Conservation (phyloP, 2,329 filamentous ascomycete genomes). For the Microsporum canis region DNA sequence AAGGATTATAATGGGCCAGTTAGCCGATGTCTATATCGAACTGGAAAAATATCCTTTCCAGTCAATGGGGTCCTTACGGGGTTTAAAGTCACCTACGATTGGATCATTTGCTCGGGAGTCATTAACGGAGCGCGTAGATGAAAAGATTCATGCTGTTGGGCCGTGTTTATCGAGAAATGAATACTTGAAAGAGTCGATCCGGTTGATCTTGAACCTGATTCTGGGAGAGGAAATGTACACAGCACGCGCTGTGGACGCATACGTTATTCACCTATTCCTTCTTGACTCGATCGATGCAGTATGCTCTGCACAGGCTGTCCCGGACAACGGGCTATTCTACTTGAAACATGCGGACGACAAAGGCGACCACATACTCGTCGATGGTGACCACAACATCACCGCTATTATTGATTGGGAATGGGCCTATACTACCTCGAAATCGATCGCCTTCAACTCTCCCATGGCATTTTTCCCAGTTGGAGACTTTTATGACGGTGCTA, state of each 20-base stretch:
- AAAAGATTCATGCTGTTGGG: constrained; percentile 22
- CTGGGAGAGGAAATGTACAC: constrained; percentile 27
- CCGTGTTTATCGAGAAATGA: constrained; percentile 25
- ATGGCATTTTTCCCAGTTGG: constrained; percentile 31
- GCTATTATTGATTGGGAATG: constrained; percentile 42
- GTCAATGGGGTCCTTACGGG: constrained; percentile 24
- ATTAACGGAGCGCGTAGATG: neutral
- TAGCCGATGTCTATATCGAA: constrained; percentile 33
- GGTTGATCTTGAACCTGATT: constrained; percentile 25
- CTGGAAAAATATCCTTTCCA: constrained; percentile 29
- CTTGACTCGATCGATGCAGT: constrained; percentile 20
- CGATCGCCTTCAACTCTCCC: constrained; percentile 36
- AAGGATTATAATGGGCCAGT: constrained; percentile 28
- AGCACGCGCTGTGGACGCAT: constrained; percentile 21
- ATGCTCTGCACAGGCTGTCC: neutral
- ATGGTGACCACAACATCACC: constrained; percentile 38
- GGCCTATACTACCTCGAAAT: constrained; percentile 25
- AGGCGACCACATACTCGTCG: constrained; percentile 39
- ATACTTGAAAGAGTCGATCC: constrained; percentile 24
- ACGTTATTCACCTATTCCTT: constrained; percentile 27
- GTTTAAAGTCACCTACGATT: constrained; percentile 20
- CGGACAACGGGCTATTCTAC: constrained; percentile 26
- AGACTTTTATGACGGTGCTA: constrained; percentile 32
- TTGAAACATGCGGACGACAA: constrained; percentile 42
- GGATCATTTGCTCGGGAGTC: neutral